Percentiles rank a stretch among this genome's conserved stretches.
These are phyloP conservation scores for Corinectria fuckeliana DNA, from an alignment of 2,329 filamentous ascomycete genomes.

Conservation along the genomic window DNA sequence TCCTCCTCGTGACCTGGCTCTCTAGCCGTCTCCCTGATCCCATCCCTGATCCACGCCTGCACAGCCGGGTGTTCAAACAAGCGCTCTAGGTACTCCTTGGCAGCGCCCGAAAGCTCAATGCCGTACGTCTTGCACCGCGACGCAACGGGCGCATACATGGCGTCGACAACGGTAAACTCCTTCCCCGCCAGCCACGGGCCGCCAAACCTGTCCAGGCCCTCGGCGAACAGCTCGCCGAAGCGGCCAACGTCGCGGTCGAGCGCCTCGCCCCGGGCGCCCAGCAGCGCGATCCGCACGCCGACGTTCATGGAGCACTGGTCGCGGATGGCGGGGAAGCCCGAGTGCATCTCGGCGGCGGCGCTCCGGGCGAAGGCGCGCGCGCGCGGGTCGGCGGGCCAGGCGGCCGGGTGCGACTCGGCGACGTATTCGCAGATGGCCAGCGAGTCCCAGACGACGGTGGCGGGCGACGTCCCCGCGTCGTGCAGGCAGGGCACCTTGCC, in stretches of 20 bases:
- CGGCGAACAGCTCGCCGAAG: conserved; percentile 45
- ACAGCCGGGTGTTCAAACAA: conserved; percentile 45
- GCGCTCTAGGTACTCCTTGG: conserved; percentile 43
- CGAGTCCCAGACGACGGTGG: conserved; percentile 52
- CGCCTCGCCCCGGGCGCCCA: conserved; percentile 37
- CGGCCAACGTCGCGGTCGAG: conserved; percentile 46
- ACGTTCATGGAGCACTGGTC: conserved; percentile 53
- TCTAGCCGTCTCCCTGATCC: conserved; percentile 46
- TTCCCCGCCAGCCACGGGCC: conserved; percentile 50
- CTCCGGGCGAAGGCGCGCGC: conserved; percentile 52
- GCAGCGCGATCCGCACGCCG: conserved; percentile 45
- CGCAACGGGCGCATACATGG: conserved; percentile 52
- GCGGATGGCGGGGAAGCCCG: conserved; percentile 49
- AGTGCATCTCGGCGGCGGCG: conserved; percentile 56
- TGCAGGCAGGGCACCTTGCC: conserved; percentile 52
- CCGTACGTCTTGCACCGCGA: conserved; percentile 48
- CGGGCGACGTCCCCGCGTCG: conserved; percentile 38
- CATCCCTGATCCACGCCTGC: conserved; percentile 47
- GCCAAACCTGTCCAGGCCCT: conserved; percentile 48
- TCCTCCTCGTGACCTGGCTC: conserved; percentile 48
- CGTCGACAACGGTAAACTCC: conserved; percentile 48
- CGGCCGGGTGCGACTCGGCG: conserved; percentile 49
- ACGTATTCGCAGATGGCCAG: conserved; percentile 56
- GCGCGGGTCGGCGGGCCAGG: conserved; percentile 49
- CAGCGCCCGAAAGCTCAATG: conserved; percentile 38